Evolutionary conservation across 1,139 yeast genomes (phyloP), one percentile per base, ranked within the genome.

Genomic region (Lodderomyces beijingensis): DNA sequence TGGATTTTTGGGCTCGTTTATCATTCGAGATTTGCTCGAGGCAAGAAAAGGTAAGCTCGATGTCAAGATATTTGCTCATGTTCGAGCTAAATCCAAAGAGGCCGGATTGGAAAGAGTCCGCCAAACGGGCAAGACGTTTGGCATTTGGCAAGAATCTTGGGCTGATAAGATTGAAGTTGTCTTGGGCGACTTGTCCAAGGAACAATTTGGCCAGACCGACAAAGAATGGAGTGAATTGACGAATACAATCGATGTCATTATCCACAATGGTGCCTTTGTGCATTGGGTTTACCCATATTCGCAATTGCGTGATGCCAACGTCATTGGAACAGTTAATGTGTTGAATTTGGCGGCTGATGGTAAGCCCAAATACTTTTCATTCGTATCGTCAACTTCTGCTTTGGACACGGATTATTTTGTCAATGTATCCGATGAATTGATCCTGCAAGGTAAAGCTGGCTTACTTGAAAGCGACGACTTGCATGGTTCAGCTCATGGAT

Each of bases 211-310:
- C 0, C 55, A 86, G 38, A 49, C 59, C n/a, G 68, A 70, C 18
- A 50, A 49, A 1, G 63, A 64, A 25, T 91, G 95, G 95, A 34
- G 46, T 2, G 32, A 52, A 4, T 69, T 93, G 40, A 60, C 78
- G 4, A 59, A 72, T 10, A 59, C 66, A 1, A 67, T 89, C 38
- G 98, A 93, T 56, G 81, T 83, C 4, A 79, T 93, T 33, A 76
- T 93, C 41, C 99, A 93, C 59, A 93, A 93, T 50, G 98, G 97
- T 63, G 99, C 98, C 4, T 70, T 89, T 42, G 99, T 93, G 27
- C 98, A 93, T 59, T 93, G 99, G 99, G 96, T 89, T 3, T 91
- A 85, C 55, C 98, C 97, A 27, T 93, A 93, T 59, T 65, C 83
- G 33, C 86, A 84, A 48, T 69, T 93, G 47, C 77, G 97, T 49